These are phyloP conservation scores for Suillus variegatus DNA, from an alignment of 768 basidiomycete species.

Conservation along the genomic window DNA sequence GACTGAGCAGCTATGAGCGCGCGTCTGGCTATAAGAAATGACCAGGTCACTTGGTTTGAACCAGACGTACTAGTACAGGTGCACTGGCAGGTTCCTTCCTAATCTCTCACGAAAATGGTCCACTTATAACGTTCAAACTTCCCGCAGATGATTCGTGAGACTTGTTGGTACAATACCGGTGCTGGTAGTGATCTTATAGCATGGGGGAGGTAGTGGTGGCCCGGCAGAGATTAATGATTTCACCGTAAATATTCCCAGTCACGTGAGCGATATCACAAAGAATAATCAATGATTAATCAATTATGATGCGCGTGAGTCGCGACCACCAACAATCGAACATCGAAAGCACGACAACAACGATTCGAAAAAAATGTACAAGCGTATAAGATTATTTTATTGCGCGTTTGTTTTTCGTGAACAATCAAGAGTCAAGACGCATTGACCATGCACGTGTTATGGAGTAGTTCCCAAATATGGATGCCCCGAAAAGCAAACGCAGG, in stretches of 20 bases:
- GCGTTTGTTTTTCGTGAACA: not conserved
- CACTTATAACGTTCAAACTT: not conserved
- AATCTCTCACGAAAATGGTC: not conserved
- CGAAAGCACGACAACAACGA: not conserved
- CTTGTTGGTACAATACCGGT: not conserved
- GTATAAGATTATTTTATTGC: not conserved
- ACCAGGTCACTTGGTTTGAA: not conserved
- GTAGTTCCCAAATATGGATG: not conserved
- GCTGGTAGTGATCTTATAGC: not conserved
- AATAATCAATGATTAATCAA: not conserved
- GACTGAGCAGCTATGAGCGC: not conserved
- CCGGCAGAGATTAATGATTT: not conserved
- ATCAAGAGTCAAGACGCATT: not conserved
- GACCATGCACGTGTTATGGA: not conserved
- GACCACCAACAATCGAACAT: not conserved
- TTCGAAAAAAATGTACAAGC: not conserved
- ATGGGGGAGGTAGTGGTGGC: not conserved
- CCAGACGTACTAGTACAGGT: conserved; percentile 4
- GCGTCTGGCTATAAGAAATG: not conserved
- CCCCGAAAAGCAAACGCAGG: not conserved
- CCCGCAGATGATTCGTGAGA: not conserved
- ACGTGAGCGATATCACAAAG: not conserved
- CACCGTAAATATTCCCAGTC: not conserved
- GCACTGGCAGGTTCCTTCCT: not conserved
- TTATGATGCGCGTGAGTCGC: not conserved